Evolutionary conservation across 768 basidiomycete genomes (phyloP), one percentile per base, ranked within the genome.

Genomic region (Thelephora ganbajun): DNA sequence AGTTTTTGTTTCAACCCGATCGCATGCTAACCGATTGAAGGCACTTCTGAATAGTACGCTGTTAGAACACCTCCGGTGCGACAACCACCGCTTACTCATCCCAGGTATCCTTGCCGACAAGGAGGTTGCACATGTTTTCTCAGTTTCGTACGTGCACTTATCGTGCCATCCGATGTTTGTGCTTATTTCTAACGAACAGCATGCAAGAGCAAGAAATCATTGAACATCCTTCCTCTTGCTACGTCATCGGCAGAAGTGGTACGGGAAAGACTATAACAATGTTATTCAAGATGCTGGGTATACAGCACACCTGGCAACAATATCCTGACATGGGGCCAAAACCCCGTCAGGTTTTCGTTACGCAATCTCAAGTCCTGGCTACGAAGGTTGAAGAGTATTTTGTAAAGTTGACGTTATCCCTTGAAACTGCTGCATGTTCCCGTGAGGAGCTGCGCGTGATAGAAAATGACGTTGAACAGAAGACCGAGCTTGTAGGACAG

Each of bases 201-300:
- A 53, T 70, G 0, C 64, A 69, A 39, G 77, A 82, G 52, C 69
- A 69, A 53, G 65, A 61, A 50, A 80, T 83, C 11, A 73, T 80
- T n/a, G 73, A 80, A 44, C 72, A 81, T 52, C 63, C 63, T 0
- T 59, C 67, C 11, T 80, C 80, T 0, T 81, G 77, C 52, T 81
- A 77, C 57, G 80, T 83, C 34, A 16, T 55, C 7, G 49, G 80
- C 0, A 66, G 79, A 33, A 81, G 79, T 57, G 80, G 80, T 7
- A 83, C 80, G 0, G 80, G 80, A 79, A 61, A 59, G 41, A 61
- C 59, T 1, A 61, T 58, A 5, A 59, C 59, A 1, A 58, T 61
- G 59, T 26, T 61, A 2, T 61, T 59, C 55, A 55, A 54, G 35
- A 59, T 61, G 53, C 49, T 59, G 20, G 51, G 50, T 9, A 55